A percentile compares a stretch with the other conserved stretches of the same genome.
phyloP scores from a whole-genome alignment of 192 early-diverging fungal genomes.

The Endogone sp. region DNA sequence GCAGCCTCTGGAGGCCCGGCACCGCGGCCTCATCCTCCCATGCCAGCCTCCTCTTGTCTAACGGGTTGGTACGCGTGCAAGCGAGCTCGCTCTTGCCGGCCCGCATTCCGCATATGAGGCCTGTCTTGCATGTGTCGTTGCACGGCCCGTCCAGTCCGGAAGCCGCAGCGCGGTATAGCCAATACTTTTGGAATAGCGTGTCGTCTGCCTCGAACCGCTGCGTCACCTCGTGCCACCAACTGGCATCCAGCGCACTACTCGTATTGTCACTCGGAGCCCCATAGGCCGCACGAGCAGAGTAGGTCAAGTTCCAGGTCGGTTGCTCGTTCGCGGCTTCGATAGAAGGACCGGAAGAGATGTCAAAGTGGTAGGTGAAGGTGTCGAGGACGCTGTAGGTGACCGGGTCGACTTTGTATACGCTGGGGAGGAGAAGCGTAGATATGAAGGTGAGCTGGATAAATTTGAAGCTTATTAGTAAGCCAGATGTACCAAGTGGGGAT shows the following conservation, averaged over 20 bases:
- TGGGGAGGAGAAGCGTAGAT: slow-evolving; percentile 1
- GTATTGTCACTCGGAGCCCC: slow-evolving; percentile 20
- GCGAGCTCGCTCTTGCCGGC: slow-evolving; percentile 28
- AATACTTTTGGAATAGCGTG: slow-evolving; percentile 40
- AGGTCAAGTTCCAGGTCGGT: slow-evolving; percentile 49
- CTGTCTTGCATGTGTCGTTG: slow-evolving; percentile 14
- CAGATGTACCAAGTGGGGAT: too few relatives aligned
- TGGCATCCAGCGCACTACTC: slow-evolving; percentile 25
- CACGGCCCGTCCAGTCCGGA: slow-evolving; percentile 15
- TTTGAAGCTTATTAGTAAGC: too few relatives aligned
- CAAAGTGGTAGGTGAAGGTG: slow-evolving; percentile 45
- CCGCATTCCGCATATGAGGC: slow-evolving; percentile 26
- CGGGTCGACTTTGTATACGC: slow-evolving; percentile 50
- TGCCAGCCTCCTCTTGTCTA: background rate
- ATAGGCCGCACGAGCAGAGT: slow-evolving; percentile 44
- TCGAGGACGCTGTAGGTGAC: slow-evolving; percentile 50
- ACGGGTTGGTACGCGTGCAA: background rate
- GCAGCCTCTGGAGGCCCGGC: too few relatives aligned
- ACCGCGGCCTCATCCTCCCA: background rate
- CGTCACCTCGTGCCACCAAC: slow-evolving; percentile 54
- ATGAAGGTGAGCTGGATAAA: background rate
- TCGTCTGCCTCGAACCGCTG: slow-evolving; percentile 30
- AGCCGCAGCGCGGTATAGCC: slow-evolving; percentile 30
- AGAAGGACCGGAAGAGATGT: slow-evolving; percentile 30
- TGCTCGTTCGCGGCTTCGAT: slow-evolving; percentile 24